A percentile compares a stretch with the other conserved stretches of the same genome.
Conservation (phyloP, 768 basidiomycete genomes). For the Leccinum fibrillosum region DNA sequence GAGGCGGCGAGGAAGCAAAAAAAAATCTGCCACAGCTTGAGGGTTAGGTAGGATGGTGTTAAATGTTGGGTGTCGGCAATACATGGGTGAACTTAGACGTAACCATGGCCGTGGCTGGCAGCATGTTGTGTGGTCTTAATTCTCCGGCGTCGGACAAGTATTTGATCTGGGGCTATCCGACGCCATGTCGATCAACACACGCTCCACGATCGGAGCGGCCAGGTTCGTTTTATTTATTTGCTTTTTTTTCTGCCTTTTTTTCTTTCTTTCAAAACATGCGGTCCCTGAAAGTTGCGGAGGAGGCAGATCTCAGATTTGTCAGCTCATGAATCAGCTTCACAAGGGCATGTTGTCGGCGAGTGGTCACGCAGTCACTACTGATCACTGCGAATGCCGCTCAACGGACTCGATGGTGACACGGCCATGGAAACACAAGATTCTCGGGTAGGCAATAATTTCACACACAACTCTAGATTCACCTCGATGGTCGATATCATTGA, state of each 20-base stretch:
- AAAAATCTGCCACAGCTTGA: slow-evolving; percentile 7
- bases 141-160: slow-evolving; percentile 20
- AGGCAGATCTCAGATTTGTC: slow-evolving; percentile 27
- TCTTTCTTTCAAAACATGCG: slow-evolving; percentile 20
- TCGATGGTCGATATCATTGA: slow-evolving; percentile 22
- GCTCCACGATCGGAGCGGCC: slow-evolving; percentile 20
- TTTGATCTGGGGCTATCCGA: slow-evolving; percentile 30
- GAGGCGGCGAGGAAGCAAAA: slow-evolving; percentile 18
- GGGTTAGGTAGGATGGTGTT: slow-evolving; percentile 16
- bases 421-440: slow-evolving; percentile 19
- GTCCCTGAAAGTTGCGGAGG: slow-evolving; percentile 22
- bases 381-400: slow-evolving; percentile 12
- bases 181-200: slow-evolving; percentile 33
- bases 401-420: slow-evolving; percentile 28
- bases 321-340: slow-evolving; percentile 25
- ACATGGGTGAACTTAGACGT: slow-evolving; percentile 30
- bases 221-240: slow-evolving; percentile 15
- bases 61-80: slow-evolving; percentile 21
- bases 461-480: slow-evolving; percentile 26
- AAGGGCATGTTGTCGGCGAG: slow-evolving; percentile 26
- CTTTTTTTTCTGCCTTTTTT: not conserved
- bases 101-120: slow-evolving; percentile 25
- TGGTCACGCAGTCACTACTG: slow-evolving; percentile 26
- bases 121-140: slow-evolving; percentile 22
- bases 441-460: slow-evolving; percentile 25